These are phyloP conservation scores for Dittrichia graveolens DNA, from an alignment of 129 eudicot genomes.

Conservation along the genomic window DNA sequence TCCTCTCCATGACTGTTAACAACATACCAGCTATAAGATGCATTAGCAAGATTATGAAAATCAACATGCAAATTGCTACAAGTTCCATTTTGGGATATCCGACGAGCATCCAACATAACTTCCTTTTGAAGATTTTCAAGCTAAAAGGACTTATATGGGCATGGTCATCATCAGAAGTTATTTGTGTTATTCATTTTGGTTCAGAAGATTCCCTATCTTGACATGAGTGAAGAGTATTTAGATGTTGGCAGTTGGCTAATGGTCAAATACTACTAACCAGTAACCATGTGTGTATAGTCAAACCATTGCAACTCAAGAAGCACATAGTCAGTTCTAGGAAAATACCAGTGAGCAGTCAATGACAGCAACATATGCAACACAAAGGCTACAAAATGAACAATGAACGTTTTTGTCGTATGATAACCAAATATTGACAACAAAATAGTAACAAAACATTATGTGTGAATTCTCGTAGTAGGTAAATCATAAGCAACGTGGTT, in stretches of 20 bases:
- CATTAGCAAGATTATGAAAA: neutral
- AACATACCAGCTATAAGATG: neutral
- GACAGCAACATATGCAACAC: neutral
- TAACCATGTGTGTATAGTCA: no score
- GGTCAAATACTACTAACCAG: no score
- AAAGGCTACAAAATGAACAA: neutral
- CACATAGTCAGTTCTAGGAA: no score
- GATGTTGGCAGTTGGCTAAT: no score
- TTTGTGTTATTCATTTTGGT: no score
- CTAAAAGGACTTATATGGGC: no score
- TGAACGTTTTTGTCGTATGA: neutral
- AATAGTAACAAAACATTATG: neutral
- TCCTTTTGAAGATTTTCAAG: neutral
- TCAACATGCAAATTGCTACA: neutral
- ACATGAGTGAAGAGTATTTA: no score
- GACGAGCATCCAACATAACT: neutral
- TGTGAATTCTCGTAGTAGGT: neutral
- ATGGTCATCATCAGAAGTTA: no score
- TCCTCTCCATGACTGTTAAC: neutral
- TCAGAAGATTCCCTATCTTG: no score
- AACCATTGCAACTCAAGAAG: no score
- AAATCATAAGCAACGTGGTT: neutral
- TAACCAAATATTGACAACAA: constrained; percentile 1
- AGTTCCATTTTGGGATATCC: no score
- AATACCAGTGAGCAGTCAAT: neutral